These are phyloP conservation scores for Dactylonectria estremocensis DNA, from an alignment of 2,329 filamentous ascomycete species.

Conservation along the genomic window DNA sequence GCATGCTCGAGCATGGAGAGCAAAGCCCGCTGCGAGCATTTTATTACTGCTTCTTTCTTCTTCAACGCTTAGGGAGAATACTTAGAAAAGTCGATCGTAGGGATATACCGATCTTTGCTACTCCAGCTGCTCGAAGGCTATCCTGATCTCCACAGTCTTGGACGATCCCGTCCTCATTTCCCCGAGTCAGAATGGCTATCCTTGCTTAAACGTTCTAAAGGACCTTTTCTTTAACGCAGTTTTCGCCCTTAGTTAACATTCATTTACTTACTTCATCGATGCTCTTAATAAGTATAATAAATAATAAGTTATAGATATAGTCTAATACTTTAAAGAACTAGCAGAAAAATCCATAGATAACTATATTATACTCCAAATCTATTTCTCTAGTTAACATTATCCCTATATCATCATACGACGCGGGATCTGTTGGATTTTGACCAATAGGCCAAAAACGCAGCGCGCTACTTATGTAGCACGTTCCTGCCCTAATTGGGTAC, in stretches of 20 bases:
- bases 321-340: slow-evolving; percentile 59
- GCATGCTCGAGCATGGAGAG: slow-evolving; percentile 35
- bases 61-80: slow-evolving; percentile 64
- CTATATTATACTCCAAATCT: slow-evolving; percentile 51
- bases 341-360: slow-evolving; percentile 46
- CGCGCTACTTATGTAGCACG: too few relatives aligned
- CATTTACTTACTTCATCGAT: slow-evolving; percentile 47
- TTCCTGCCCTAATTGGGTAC: too few relatives aligned
- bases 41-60: slow-evolving; percentile 61
- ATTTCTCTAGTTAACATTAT: slow-evolving; percentile 64
- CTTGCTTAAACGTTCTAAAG: slow-evolving; percentile 33
- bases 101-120: slow-evolving; percentile 67
- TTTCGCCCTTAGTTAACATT: slow-evolving; percentile 18
- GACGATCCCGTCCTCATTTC: slow-evolving; percentile 29
- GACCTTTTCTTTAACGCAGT: slow-evolving; percentile 44
- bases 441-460: too few relatives aligned
- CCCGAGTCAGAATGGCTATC: neutral
- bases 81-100: slow-evolving; percentile 61
- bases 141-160: slow-evolving; percentile 53
- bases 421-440: too few relatives aligned
- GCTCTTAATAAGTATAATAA: slow-evolving; percentile 66
- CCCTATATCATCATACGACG: slow-evolving; percentile 56
- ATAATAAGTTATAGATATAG: slow-evolving; percentile 58
- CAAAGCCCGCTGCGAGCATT: fast-evolving
- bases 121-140: slow-evolving; percentile 59